Base-by-base conservation (phyloP, 2,329 filamentous ascomycete species). In the Colletotrichum higginsianum region DNA sequence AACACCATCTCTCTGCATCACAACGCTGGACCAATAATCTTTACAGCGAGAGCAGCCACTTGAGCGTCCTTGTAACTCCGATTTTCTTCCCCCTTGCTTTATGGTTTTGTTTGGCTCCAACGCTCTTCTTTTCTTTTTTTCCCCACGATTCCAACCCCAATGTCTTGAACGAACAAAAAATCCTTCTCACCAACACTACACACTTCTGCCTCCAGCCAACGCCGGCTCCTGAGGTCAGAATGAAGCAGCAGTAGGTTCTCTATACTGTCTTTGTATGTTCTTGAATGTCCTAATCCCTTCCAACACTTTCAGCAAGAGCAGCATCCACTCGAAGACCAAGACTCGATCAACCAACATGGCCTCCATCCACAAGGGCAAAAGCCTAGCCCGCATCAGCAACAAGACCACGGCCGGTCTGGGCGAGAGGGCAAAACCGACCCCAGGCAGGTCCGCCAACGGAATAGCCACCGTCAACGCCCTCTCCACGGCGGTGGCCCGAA, bases 61-160 rank as follows among this genome's bases (percentile, higher is more conserved):
- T 42, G 13, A 11, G 35, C 6, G 13, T n/a, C 4, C 23, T 16
- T 8, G 6, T 7, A 21, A 4, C 9, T 12, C n/a, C 0, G 6
- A 2, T n/a, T 11, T 42, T 13, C n/a, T 13, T 23, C 35, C 12
- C 13, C 42, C 6, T 6, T 42, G n/a, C 35, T n/a, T 7, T 16
- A 4, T 6, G 12, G 1, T 1, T 23, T 4, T 6, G 12, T 15
- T 9, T 4, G 15, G 1, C 0, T 23, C 16, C n/a, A 11, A 7
- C n/a, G 15, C n/a, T 42, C 23, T 57, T n/a, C 8, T 2, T n/a
- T 9, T 56, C 35, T 15, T 23, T 1, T 16, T 4, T 23, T n/a
- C n/a, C n/a, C n/a, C 12, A 2, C 30, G 11, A 8, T 2, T 35
- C 11, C 30, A 35, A 35, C 30, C 30, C 8, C 8, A 35, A 35